phyloP scores from a whole-genome alignment of 169 alveolate genomes.

The Cystoisospora suis region DNA sequence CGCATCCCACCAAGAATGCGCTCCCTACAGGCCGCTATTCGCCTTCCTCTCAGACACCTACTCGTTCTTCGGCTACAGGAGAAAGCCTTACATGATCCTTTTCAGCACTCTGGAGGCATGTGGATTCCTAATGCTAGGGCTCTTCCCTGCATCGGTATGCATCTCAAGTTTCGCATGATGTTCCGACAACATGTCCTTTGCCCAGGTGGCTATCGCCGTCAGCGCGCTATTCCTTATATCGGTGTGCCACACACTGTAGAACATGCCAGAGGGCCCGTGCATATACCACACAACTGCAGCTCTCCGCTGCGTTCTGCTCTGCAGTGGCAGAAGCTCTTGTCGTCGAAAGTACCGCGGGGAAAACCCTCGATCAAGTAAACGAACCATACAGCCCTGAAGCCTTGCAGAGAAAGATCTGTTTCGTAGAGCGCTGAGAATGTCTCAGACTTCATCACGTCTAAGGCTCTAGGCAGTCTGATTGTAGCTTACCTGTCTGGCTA shows the following conservation, averaged over 20 bases:
- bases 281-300: slow-evolving; percentile 26
- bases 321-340: slow-evolving; percentile 90
- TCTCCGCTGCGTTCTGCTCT: slow-evolving; percentile 83
- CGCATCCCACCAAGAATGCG: background rate
- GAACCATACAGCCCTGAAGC: background rate
- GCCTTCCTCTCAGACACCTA: slow-evolving; percentile 81
- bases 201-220: slow-evolving; percentile 69
- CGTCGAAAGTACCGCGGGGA: slow-evolving; percentile 73
- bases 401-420: background rate
- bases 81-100: slow-evolving; percentile 83
- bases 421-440: slow-evolving; percentile 74
- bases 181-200: background rate
- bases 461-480: slow-evolving; percentile 87
- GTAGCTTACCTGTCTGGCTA: slow-evolving; percentile 94
- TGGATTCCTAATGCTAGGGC: slow-evolving; percentile 80
- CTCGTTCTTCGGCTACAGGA: slow-evolving; percentile 79
- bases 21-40: slow-evolving; percentile 71
- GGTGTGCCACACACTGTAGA: slow-evolving; percentile 31
- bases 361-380: slow-evolving; percentile 62
- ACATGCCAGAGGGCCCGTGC: background rate
- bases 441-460: slow-evolving; percentile 89
- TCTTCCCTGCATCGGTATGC: slow-evolving; percentile 69
- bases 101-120: slow-evolving; percentile 79
- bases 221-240: slow-evolving; percentile 70
- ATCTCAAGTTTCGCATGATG: background rate